These are phyloP conservation scores for Corchorus capsularis DNA, from an alignment of 345 rosid species.

Conservation along the genomic window DNA sequence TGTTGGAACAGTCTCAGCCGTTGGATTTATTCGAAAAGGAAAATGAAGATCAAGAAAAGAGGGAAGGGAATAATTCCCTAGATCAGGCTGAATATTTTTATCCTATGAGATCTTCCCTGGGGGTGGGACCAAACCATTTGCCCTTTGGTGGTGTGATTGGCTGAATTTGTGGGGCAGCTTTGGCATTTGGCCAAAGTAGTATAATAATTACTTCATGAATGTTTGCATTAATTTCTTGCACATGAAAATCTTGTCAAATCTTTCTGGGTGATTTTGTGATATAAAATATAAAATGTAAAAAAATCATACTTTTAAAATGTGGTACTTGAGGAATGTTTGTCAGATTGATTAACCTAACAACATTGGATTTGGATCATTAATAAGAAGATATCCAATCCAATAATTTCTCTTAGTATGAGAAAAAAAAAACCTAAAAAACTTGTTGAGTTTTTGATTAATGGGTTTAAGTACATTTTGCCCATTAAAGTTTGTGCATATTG, in stretches of 20 bases:
- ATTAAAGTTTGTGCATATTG: too few relatives aligned
- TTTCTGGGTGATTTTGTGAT: background rate
- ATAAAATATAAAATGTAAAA: too few relatives aligned
- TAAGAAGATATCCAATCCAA: too few relatives aligned
- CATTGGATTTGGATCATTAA: too few relatives aligned
- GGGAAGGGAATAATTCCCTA: constrained; percentile 26
- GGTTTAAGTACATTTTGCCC: too few relatives aligned
- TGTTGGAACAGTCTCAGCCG: constrained; percentile 26
- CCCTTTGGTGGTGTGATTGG: background rate
- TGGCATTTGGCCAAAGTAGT: background rate
- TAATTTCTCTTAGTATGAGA: too few relatives aligned
- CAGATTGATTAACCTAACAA: too few relatives aligned
- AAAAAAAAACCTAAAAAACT: too few relatives aligned
- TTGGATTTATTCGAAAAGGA: constrained; percentile 33
- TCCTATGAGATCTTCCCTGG: constrained; percentile 17
- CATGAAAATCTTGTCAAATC: constrained; percentile 1
- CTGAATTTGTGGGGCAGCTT: background rate
- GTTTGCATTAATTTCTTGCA: background rate
- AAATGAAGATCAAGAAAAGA: constrained; percentile 7
- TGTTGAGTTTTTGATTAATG: too few relatives aligned
- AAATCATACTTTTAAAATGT: too few relatives aligned
- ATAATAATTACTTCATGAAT: background rate
- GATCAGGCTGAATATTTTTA: constrained; percentile 26
- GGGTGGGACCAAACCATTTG: constrained; percentile 4
- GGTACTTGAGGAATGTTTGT: too few relatives aligned